Conservation (phyloP, 495 filamentous ascomycete species). For the Zalerion maritima region DNA sequence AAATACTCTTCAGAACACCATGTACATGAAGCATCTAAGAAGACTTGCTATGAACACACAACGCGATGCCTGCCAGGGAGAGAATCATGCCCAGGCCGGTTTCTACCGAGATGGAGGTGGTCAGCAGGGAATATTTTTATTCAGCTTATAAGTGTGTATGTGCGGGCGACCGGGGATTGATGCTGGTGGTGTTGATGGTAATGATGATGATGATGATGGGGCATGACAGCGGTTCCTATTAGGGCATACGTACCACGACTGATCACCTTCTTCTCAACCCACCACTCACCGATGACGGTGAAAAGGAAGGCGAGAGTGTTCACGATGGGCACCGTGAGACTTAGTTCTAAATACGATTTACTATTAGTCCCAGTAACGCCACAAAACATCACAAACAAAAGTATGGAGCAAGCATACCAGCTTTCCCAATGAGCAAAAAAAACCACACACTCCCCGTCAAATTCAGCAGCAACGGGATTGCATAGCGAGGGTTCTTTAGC, state of each 20-base stretch:
- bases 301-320: slow-evolving; percentile 92
- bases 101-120: slow-evolving; percentile 29
- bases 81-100: slow-evolving; percentile 81
- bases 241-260: slow-evolving; percentile 47
- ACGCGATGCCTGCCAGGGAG: slow-evolving; percentile 67
- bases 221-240: background rate
- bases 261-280: slow-evolving; percentile 80
- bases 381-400: no score
- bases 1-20: no score
- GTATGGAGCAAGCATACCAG: slow-evolving; percentile 59
- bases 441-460: slow-evolving; percentile 96
- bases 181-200: no score
- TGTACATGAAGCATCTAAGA: no score
- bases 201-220: slow-evolving; percentile 1
- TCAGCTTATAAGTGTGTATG: slow-evolving; percentile 2
- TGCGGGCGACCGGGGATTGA: no score
- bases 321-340: slow-evolving; percentile 84
- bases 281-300: slow-evolving; percentile 92
- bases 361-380: no score
- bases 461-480: slow-evolving; percentile 74
- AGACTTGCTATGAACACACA: slow-evolving; percentile 72
- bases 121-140: background rate
- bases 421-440: slow-evolving; percentile 83
- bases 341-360: no score
- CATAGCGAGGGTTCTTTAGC: slow-evolving; percentile 66